A percentile compares a stretch with the other conserved stretches of the same genome.
These are phyloP conservation scores for Cucurbita argyrosperma DNA, from an alignment of 306 rosid genomes.

Conservation along the genomic window DNA sequence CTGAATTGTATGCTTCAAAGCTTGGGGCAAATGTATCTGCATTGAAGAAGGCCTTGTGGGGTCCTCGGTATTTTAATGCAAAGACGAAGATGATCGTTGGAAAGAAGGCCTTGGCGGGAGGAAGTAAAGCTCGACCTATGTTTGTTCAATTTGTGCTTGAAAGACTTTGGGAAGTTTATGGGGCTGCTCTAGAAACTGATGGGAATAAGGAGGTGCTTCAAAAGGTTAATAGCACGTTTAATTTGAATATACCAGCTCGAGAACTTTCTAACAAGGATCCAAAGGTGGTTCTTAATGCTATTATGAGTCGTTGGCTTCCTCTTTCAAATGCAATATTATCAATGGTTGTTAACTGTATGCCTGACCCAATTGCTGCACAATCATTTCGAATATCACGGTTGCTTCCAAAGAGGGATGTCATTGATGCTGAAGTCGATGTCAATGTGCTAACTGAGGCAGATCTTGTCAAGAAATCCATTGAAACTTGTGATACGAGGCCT, in stretches of 20 bases:
- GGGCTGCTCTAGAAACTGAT: constrained; percentile 38
- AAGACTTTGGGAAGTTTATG: constrained; percentile 69
- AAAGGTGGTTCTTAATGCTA: constrained; percentile 59
- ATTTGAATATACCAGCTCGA: constrained; percentile 37
- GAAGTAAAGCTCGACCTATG: constrained; percentile 57
- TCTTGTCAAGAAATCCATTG: constrained; percentile 37
- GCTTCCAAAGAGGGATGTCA: constrained; percentile 41
- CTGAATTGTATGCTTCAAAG: constrained; percentile 51
- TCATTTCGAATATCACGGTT: constrained; percentile 41
- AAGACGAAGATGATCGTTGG: constrained; percentile 69
- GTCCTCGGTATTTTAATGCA: constrained; percentile 44
- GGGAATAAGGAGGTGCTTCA: constrained; percentile 38
- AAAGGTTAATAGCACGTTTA: constrained; percentile 56
- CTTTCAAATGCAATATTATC: constrained; percentile 41
- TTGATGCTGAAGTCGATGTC: constrained; percentile 11
- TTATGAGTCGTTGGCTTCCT: constrained; percentile 85
- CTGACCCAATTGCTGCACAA: constrained; percentile 52
- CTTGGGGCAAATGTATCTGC: constrained; percentile 52
- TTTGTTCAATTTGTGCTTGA: constrained; percentile 84
- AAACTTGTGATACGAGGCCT: constrained; percentile 47
- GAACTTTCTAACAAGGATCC: constrained; percentile 72
- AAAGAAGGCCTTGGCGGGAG: constrained; percentile 41
- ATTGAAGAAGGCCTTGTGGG: constrained; percentile 60
- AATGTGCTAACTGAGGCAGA: constrained; percentile 31
- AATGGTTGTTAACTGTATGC: too few relatives aligned